phyloP scores from a whole-genome alignment of 805 yeast genomes.

The Saccharomyces kudriavzevii region DNA sequence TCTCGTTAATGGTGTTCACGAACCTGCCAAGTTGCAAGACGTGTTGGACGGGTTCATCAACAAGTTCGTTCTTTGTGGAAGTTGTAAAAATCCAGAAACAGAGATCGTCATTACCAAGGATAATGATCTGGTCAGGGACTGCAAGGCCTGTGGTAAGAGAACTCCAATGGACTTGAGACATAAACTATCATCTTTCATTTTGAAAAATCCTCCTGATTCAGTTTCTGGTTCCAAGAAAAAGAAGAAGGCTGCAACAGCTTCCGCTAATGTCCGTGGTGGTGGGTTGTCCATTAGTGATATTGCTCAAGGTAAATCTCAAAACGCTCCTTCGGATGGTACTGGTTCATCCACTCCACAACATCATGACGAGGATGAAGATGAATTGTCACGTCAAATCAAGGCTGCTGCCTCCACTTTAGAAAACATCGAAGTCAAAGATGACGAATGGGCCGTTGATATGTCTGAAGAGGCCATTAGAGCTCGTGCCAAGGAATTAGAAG shows the following conservation, averaged over 20 bases:
- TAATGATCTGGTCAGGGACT: constrained; percentile 72
- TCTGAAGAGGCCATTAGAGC: constrained; percentile 91
- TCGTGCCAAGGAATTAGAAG: constrained; percentile 83
- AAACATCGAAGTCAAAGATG: constrained; percentile 66
- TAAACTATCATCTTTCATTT: constrained; percentile 76
- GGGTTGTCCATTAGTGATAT: constrained; percentile 74
- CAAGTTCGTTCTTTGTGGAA: constrained; percentile 86
- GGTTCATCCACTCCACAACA: constrained; percentile 30
- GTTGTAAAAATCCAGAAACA: constrained; percentile 96
- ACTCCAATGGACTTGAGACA: constrained; percentile 77
- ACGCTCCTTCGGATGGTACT: constrained; percentile 15
- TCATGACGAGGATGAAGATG: constrained; percentile 55
- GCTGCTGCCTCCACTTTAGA: constrained; percentile 73
- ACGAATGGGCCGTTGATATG: constrained; percentile 96
- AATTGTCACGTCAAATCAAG: constrained; percentile 66
- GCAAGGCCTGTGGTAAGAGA: constrained; percentile 96
- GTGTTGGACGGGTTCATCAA: constrained; percentile 87
- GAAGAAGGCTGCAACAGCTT: constrained; percentile 78
- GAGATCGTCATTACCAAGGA: constrained; percentile 69
- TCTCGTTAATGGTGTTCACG: constrained; percentile 92
- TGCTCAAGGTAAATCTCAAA: constrained; percentile 46
- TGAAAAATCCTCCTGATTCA: constrained; percentile 77
- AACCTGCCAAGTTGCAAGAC: constrained; percentile 83
- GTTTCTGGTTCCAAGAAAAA: constrained; percentile 50
- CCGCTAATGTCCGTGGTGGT: constrained; percentile 84